These are phyloP conservation scores for Chrysochromulina tobinii DNA, from an alignment of 78 protist genomes.

Conservation along the genomic window DNA sequence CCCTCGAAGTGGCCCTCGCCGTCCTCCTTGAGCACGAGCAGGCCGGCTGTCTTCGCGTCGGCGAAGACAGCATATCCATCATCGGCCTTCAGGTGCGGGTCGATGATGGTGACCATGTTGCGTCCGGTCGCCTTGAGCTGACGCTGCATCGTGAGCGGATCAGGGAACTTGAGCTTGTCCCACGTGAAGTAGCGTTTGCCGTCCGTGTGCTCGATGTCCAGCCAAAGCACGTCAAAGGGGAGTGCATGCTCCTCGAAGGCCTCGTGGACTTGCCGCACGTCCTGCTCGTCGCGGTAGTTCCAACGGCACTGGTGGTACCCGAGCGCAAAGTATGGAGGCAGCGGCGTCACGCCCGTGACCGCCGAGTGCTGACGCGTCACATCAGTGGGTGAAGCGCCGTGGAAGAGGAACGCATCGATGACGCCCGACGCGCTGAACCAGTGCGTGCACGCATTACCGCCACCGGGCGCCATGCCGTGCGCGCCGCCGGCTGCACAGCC, in stretches of 20 bases:
- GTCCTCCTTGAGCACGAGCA: conserved; percentile 69
- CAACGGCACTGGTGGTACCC: conserved; percentile 99
- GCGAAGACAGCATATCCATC: neutral
- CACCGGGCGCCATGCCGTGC: neutral
- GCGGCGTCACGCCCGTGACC: conserved; percentile 84
- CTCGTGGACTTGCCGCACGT: conserved; percentile 3
- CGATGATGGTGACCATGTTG: conserved; percentile 83
- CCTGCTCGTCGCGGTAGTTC: conserved; percentile 87
- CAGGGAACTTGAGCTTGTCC: conserved; percentile 67
- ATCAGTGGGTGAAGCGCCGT: conserved; percentile 74
- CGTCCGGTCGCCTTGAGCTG: conserved; percentile 72
- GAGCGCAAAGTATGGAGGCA: conserved; percentile 91
- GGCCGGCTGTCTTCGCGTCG: neutral
- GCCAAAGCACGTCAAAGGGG: conserved; percentile 94
- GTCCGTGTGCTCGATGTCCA: conserved; percentile 98
- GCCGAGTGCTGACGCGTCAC: conserved; percentile 71
- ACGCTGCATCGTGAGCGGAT: neutral
- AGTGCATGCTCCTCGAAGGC: neutral
- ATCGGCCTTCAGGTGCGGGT: conserved; percentile 94
- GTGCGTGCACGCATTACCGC: neutral
- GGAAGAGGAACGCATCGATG: conserved; percentile 86
- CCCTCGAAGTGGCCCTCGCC: conserved; percentile 91
- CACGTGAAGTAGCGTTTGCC: conserved; percentile 97
- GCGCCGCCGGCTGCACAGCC: neutral
- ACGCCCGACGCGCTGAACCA: conserved; percentile 65